Conservation (phyloP, 305 asterid genomes). For the Fraxinus velutina region DNA sequence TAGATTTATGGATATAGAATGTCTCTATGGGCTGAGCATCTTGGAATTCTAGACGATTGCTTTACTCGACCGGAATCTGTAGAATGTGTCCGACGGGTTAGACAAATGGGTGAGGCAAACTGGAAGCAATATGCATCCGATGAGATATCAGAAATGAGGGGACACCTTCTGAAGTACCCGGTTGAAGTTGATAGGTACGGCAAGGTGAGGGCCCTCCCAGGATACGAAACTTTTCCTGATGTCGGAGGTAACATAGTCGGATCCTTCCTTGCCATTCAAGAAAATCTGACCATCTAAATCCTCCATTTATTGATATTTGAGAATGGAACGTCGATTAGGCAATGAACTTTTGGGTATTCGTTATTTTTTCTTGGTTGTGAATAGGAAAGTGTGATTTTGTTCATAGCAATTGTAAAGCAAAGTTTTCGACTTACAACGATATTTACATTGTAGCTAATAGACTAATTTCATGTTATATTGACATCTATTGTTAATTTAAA, state of each 20-base stretch:
- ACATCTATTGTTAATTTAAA: neutral
- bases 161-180: constrained; percentile 82
- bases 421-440: neutral
- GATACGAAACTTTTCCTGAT: constrained; percentile 75
- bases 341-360: neutral
- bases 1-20: constrained; percentile 87
- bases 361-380: neutral
- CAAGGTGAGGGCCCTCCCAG: constrained; percentile 66
- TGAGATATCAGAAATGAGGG: constrained; percentile 76
- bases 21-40: constrained; percentile 98
- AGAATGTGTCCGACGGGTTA: constrained; percentile 77
- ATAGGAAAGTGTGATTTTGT: neutral
- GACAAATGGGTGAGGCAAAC: constrained; percentile 67
- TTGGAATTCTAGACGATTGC: constrained; percentile 77
- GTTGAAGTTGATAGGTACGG: constrained; percentile 84
- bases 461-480: neutral
- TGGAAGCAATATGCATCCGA: constrained; percentile 73
- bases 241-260: constrained; percentile 86
- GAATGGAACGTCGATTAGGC: neutral
- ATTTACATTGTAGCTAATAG: neutral
- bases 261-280: constrained; percentile 81
- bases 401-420: neutral
- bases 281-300: constrained; percentile 71
- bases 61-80: constrained; percentile 73
- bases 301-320: neutral